A percentile compares a stretch with the other conserved stretches of the same genome.
Evolutionary conservation across 768 basidiomycete genomes (phyloP).

Genomic region (Coprinopsis cinerea): DNA sequence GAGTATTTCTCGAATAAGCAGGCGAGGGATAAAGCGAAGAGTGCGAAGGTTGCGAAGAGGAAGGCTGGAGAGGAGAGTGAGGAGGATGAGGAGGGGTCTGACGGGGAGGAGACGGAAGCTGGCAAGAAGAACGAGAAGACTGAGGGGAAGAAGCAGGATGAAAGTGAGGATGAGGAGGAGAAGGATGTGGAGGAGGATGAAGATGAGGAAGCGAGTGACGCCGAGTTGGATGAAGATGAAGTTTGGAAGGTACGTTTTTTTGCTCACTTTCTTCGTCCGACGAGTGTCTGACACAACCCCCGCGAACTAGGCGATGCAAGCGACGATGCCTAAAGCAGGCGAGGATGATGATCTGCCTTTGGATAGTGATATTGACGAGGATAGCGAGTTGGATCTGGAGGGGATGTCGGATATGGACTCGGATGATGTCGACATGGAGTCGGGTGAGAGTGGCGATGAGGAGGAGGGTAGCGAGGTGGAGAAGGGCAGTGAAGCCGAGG

Average conservation of each 20-base stretch:
- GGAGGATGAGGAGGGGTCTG: slow-evolving; percentile 31
- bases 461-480: too few relatives aligned
- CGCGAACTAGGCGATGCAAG: slow-evolving; percentile 72
- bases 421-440: too few relatives aligned
- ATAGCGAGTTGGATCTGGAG: slow-evolving; percentile 16
- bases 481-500: slow-evolving; percentile 27
- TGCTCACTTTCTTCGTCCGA: slow-evolving; percentile 1
- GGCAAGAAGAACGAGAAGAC: slow-evolving; percentile 33
- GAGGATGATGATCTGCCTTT: slow-evolving; percentile 37
- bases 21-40: slow-evolving; percentile 44
- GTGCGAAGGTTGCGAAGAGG: slow-evolving; percentile 30
- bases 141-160: slow-evolving; percentile 32
- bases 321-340: slow-evolving; percentile 65
- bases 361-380: slow-evolving; percentile 18
- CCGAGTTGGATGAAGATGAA: slow-evolving; percentile 38
- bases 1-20: slow-evolving; percentile 78
- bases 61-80: slow-evolving; percentile 35
- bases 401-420: slow-evolving; percentile 26
- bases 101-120: slow-evolving; percentile 23
- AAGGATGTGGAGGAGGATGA: slow-evolving; percentile 39
- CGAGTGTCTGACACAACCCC: background rate
- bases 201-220: slow-evolving; percentile 32
- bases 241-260: slow-evolving; percentile 74
- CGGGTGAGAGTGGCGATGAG: slow-evolving; percentile 17
- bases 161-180: slow-evolving; percentile 31